phyloP scores from a whole-genome alignment of 139 green algal species.

The Mychonastes homosphaera region DNA sequence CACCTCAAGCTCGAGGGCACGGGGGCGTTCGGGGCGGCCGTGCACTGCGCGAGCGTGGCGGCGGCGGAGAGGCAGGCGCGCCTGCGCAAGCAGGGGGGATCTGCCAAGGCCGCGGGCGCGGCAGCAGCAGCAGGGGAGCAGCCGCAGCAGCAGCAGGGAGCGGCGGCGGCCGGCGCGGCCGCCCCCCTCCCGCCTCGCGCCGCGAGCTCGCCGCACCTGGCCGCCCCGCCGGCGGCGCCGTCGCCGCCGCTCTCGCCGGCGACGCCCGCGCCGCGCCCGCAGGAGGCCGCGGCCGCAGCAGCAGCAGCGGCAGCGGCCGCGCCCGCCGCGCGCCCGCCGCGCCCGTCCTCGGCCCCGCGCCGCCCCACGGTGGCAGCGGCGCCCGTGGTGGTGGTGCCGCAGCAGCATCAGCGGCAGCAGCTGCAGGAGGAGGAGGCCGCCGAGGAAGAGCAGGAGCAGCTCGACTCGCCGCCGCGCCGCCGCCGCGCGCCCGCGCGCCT shows the following conservation, averaged over 20 bases:
- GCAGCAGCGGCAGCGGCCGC: neutral
- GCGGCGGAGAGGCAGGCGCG: slow-evolving; percentile 44
- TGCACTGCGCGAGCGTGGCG: slow-evolving; percentile 50
- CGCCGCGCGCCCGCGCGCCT: neutral
- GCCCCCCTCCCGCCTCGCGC: neutral
- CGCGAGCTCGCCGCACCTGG: neutral
- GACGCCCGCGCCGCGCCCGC: neutral
- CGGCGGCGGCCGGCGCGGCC: neutral
- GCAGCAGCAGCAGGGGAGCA: slow-evolving; percentile 8
- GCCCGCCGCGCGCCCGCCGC: neutral
- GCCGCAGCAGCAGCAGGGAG: neutral
- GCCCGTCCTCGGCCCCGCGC: no score
- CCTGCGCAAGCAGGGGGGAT: slow-evolving; percentile 14
- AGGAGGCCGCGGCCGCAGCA: neutral
- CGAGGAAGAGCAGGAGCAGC: no score
- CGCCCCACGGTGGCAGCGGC: no score
- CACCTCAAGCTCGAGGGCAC: slow-evolving; percentile 57
- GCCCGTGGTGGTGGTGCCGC: no score
- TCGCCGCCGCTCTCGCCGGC: neutral
- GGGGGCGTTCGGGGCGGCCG: slow-evolving; percentile 49
- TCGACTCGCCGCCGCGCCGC: no score
- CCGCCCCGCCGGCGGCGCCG: neutral
- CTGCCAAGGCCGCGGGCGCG: neutral
- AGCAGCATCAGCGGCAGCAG: no score
- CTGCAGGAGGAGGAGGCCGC: no score